Percentiles rank a stretch among this genome's conserved stretches.
phyloP scores from a whole-genome alignment of 1,284 basidiomycete genomes.

The Farysia itapuensis region DNA sequence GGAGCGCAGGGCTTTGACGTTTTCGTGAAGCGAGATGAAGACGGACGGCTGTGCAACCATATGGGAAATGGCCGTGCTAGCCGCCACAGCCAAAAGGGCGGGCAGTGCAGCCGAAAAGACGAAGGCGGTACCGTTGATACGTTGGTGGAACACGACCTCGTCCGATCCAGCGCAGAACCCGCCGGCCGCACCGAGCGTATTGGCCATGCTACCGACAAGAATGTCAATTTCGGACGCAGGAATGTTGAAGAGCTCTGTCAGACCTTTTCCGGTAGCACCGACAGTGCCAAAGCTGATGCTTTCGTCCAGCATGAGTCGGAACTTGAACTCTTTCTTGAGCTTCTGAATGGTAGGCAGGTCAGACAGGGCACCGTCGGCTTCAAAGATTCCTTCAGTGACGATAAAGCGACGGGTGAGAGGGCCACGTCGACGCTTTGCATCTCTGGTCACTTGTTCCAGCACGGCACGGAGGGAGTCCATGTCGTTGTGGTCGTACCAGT shows the following conservation, averaged over 20 bases:
- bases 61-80: conserved; percentile 79
- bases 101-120: conserved; percentile 97
- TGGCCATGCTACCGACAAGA: conserved; percentile 77
- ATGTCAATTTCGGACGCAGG: conserved; percentile 67
- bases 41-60: conserved; percentile 70
- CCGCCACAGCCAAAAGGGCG: conserved; percentile 81
- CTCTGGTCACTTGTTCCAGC: conserved; percentile 79
- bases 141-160: conserved; percentile 84
- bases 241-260: conserved; percentile 90
- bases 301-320: conserved; percentile 91
- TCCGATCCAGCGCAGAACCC: conserved; percentile 92
- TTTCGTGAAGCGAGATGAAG: conserved; percentile 76
- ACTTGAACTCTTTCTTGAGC: conserved; percentile 92
- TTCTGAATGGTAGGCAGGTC: conserved; percentile 91
- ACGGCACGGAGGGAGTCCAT: conserved; percentile 86
- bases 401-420: conserved; percentile 91
- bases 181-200: conserved; percentile 78
- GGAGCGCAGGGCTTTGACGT: conserved; percentile 73
- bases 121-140: conserved; percentile 93
- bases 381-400: conserved; percentile 94
- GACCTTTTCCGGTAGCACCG: conserved; percentile 86
- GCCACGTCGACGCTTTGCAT: conserved; percentile 77
- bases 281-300: conserved; percentile 88
- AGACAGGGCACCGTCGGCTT: conserved; percentile 86
- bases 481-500: conserved; percentile 95